phyloP scores from a whole-genome alignment of 1,139 yeast species.

The Taphrina betulina region DNA sequence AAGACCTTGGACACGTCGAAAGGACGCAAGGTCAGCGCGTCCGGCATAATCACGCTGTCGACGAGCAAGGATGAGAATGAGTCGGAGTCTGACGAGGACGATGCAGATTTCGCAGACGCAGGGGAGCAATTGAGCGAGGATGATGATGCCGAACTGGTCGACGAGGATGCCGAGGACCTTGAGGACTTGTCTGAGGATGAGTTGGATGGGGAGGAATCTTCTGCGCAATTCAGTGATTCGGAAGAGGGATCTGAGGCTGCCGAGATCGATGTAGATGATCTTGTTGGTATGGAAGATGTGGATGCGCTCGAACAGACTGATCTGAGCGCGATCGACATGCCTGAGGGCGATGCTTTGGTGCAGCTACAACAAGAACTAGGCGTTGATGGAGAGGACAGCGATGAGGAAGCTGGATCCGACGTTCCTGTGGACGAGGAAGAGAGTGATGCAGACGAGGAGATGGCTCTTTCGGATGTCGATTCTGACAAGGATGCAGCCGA shows the following conservation, averaged over 20 bases:
- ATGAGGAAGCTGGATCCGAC: conserved; percentile 39
- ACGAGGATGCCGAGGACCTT: conserved; percentile 39
- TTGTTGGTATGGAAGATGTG: conserved; percentile 20
- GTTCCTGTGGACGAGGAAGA: conserved; percentile 40
- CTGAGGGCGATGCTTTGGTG: conserved; percentile 17
- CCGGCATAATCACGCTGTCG: conserved; percentile 18
- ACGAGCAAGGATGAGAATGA: conserved; percentile 35
- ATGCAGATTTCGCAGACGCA: conserved; percentile 37
- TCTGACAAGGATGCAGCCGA: conserved; percentile 68
- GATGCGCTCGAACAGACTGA: conserved; percentile 29
- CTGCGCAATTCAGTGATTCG: conserved; percentile 23
- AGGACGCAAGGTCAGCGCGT: conserved; percentile 28
- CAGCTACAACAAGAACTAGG: conserved; percentile 25
- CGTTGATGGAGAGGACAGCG: conserved; percentile 34
- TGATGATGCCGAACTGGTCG: conserved; percentile 37
- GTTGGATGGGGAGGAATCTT: conserved; percentile 15
- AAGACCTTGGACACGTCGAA: conserved; percentile 5
- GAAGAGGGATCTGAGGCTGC: conserved; percentile 25
- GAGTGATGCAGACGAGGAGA: conserved; percentile 41
- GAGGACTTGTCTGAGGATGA: conserved; percentile 37
- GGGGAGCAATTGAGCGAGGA: conserved; percentile 31
- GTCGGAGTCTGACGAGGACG: conserved; percentile 38
- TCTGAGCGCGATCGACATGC: conserved; percentile 19
- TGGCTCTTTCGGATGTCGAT: conserved; percentile 44
- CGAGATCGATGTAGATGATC: conserved; percentile 25